These are phyloP conservation scores for Leccinum subgranulosum DNA, from an alignment of 768 basidiomycete species.

Conservation along the genomic window DNA sequence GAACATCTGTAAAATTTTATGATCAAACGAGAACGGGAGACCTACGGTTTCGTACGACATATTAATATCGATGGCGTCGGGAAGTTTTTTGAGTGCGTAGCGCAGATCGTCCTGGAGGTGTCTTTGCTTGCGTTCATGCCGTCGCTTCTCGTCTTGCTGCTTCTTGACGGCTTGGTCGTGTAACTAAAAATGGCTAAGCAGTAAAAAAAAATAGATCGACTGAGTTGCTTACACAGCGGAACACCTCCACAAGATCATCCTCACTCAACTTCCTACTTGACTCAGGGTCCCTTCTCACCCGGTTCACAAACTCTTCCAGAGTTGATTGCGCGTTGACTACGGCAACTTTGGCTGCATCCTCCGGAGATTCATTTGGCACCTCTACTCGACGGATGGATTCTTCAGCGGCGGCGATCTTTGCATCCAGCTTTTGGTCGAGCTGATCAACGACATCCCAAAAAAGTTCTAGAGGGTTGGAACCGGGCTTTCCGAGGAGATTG, in stretches of 20 bases:
- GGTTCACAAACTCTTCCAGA: slow-evolving; percentile 57
- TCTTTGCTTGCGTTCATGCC: slow-evolving; percentile 78
- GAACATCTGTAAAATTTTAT: not conserved
- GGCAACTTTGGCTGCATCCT: slow-evolving; percentile 34
- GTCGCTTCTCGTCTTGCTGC: slow-evolving; percentile 83
- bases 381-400: slow-evolving; percentile 49
- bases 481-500: slow-evolving; percentile 85
- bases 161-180: slow-evolving; percentile 68
- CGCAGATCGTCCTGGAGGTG: slow-evolving; percentile 94
- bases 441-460: slow-evolving; percentile 94
- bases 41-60: slow-evolving; percentile 78
- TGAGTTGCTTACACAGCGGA: slow-evolving; percentile 50
- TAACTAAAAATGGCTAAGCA: slow-evolving; percentile 46
- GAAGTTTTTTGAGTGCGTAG: slow-evolving; percentile 88
- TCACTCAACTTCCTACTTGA: slow-evolving; percentile 44
- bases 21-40: not conserved
- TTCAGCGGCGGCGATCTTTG: slow-evolving; percentile 68
- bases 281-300: slow-evolving; percentile 57
- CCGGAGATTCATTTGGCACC: slow-evolving; percentile 28
- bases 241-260: slow-evolving; percentile 58
- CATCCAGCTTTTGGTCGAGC: slow-evolving; percentile 82
- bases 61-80: slow-evolving; percentile 75
- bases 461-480: slow-evolving; percentile 92
- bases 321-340: slow-evolving; percentile 54
- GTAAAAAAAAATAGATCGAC: not conserved